Conservation (phyloP, 352 stramenopile species). For the Globisporangium camurandrum region DNA sequence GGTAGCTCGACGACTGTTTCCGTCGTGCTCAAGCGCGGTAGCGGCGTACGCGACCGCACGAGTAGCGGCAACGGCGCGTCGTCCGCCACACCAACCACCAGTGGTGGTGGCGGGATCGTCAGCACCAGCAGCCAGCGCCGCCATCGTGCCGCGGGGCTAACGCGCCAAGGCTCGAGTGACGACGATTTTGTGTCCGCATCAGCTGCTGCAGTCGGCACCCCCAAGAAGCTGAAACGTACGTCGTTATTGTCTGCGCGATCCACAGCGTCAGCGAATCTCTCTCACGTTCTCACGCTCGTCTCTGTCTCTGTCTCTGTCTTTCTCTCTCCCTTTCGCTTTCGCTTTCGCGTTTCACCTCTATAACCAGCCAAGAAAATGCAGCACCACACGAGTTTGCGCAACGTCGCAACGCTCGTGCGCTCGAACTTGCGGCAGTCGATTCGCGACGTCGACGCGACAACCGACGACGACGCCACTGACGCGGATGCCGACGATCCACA, state of each 20-base stretch:
- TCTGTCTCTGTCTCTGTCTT: background rate
- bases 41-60: constrained; percentile 15
- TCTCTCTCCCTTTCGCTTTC: background rate
- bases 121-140: constrained; percentile 6
- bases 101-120: constrained; percentile 5
- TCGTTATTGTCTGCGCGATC: background rate
- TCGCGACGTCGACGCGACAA: constrained; percentile 5
- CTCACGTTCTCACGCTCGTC: too few species aligned
- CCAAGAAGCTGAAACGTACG: constrained; percentile 11
- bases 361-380: constrained; percentile 20
- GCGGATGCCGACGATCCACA: background rate
- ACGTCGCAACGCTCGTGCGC: constrained; percentile 55
- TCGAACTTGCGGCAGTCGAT: constrained; percentile 44
- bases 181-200: constrained; percentile 12
- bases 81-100: too few species aligned
- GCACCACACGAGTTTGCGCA: constrained; percentile 45
- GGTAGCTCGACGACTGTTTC: constrained; percentile 8
- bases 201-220: background rate
- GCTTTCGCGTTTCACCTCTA: background rate
- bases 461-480: constrained; percentile 3
- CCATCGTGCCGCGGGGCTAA: constrained; percentile 4
- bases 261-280: too few species aligned
- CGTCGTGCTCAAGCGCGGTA: constrained; percentile 13
- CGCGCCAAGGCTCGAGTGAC: constrained; percentile 22
- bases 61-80: constrained; percentile 20